Percentiles rank a stretch among this genome's conserved stretches.
Evolutionary conservation across 2,329 filamentous ascomycete species (phyloP).

Genomic region (Colletotrichum tanaceti): DNA sequence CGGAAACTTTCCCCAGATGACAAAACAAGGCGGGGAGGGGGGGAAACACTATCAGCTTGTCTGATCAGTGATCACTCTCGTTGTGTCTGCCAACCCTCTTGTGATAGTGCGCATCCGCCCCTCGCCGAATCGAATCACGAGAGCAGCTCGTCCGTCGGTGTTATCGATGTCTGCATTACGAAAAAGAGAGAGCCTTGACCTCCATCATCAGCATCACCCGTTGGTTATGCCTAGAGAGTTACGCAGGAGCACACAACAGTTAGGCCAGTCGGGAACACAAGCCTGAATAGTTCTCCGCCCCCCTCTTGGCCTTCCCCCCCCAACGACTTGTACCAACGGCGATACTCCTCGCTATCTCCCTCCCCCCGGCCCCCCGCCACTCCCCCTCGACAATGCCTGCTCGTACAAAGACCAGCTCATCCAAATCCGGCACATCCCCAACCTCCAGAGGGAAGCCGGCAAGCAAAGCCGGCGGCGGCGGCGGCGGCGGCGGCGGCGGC

Average conservation of each 20-base stretch:
- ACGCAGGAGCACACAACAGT: not conserved
- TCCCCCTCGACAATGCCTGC: conserved; percentile 14
- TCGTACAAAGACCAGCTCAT: not conserved
- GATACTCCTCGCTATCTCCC: not conserved
- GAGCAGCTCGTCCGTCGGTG: not conserved
- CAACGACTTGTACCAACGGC: not conserved
- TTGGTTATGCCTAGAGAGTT: conserved; percentile 7
- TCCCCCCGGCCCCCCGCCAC: not conserved
- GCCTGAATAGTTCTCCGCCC: conserved; percentile 2
- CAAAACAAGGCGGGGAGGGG: no score
- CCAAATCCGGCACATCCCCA: conserved; percentile 1
- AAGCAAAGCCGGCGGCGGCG: no score
- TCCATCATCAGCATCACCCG: not conserved
- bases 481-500: no score
- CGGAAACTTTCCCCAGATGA: conserved; percentile 27
- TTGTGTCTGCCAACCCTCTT: not conserved
- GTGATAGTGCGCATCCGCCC: not conserved
- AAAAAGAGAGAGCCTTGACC: not conserved
- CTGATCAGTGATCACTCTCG: no score
- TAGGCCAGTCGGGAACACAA: conserved; percentile 14
- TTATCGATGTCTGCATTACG: not conserved
- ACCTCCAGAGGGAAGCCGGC: not conserved
- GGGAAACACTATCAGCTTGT: no score
- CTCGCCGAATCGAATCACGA: not conserved
- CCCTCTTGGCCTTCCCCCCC: not conserved